These are phyloP conservation scores for Rhododendron mucronatum DNA, from an alignment of 148 eudicot species.

Conservation along the genomic window DNA sequence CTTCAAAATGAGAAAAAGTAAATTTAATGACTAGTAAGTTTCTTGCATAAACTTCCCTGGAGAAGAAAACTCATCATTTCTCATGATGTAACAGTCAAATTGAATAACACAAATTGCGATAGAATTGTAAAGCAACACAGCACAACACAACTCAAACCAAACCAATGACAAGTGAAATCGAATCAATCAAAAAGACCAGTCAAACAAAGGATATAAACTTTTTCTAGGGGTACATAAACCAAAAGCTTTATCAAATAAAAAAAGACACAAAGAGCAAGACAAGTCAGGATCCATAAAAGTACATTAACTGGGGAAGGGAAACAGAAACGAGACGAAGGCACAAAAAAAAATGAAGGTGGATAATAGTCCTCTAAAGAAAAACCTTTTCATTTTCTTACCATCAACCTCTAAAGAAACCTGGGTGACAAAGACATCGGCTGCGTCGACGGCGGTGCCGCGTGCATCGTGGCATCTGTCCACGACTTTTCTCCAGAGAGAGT, in stretches of 20 bases:
- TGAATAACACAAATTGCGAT: background rate
- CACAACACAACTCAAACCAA: slow-evolving; percentile 2
- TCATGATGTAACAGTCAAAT: background rate
- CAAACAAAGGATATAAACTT: background rate
- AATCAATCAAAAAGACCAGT: background rate
- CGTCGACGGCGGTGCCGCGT: too few relatives aligned
- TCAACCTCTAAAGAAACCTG: too few relatives aligned
- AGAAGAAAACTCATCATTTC: slow-evolving; percentile 5
- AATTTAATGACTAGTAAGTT: slow-evolving; percentile 6
- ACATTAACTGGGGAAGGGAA: background rate
- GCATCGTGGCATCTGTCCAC: too few relatives aligned
- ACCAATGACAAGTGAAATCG: background rate
- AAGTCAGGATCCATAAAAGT: background rate
- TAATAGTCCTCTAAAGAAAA: background rate
- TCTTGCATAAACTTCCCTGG: background rate
- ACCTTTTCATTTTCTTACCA: too few relatives aligned
- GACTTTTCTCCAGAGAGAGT: too few relatives aligned
- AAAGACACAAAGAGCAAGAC: background rate
- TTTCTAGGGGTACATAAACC: background rate
- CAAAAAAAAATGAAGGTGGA: background rate
- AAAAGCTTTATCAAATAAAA: background rate
- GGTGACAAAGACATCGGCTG: too few relatives aligned
- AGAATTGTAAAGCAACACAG: background rate
- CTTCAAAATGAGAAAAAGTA: slow-evolving; percentile 37
- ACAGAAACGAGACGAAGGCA: background rate